These are phyloP conservation scores for Mycena chlorophos DNA, from an alignment of 768 basidiomycete genomes.

Conservation along the genomic window DNA sequence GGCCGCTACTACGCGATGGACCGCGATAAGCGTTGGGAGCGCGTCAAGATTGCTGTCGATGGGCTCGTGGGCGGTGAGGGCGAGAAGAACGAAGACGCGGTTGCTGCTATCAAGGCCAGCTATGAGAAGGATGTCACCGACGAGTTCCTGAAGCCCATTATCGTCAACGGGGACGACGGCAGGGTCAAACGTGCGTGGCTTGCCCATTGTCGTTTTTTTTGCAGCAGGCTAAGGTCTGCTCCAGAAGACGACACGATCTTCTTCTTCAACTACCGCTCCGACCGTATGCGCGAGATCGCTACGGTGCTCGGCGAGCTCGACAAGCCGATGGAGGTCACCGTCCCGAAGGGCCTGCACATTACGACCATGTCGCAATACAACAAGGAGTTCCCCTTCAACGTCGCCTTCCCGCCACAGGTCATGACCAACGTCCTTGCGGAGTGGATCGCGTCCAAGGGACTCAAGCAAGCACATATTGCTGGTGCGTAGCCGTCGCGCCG, in stretches of 20 bases:
- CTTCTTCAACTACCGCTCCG: slow-evolving; percentile 97
- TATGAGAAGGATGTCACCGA: slow-evolving; percentile 89
- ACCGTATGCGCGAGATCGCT: slow-evolving; percentile 92
- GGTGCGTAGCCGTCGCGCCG: slow-evolving; percentile 41
- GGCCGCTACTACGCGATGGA: slow-evolving; percentile 98
- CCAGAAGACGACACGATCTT: slow-evolving; percentile 86
- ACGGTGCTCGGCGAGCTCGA: slow-evolving; percentile 77
- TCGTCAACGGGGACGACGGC: slow-evolving; percentile 76
- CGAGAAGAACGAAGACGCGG: slow-evolving; percentile 51
- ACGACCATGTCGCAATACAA: slow-evolving; percentile 96
- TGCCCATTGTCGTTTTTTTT: neutral
- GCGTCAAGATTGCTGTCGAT: slow-evolving; percentile 86
- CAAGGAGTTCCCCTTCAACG: slow-evolving; percentile 81
- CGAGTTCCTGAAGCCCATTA: slow-evolving; percentile 95
- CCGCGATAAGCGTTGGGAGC: slow-evolving; percentile 95
- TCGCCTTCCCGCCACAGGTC: slow-evolving; percentile 90
- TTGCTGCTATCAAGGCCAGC: slow-evolving; percentile 69
- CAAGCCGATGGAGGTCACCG: slow-evolving; percentile 79
- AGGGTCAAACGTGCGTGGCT: slow-evolving; percentile 68
- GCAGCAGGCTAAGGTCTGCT: neutral
- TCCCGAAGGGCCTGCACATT: slow-evolving; percentile 85
- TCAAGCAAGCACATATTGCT: slow-evolving; percentile 88
- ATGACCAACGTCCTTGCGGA: slow-evolving; percentile 97
- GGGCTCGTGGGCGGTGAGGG: slow-evolving; percentile 76
- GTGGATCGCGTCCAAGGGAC: slow-evolving; percentile 75